phyloP scores from a whole-genome alignment of 306 rosid genomes.

The Malus fusca region DNA sequence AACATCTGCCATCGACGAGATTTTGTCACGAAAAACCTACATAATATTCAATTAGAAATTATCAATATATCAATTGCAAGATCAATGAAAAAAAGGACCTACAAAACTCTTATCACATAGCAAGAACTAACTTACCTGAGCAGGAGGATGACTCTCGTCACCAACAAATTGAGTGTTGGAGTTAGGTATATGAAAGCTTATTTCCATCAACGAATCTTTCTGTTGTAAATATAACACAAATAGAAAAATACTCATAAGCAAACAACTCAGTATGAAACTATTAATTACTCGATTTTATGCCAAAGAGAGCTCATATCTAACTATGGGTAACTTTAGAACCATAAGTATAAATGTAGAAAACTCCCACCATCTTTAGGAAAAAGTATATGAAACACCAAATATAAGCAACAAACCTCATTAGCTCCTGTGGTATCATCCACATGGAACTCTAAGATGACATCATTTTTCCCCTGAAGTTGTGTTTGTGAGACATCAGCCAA shows the following conservation, averaged over 20 bases:
- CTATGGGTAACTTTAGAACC: not conserved
- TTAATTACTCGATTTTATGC: no score
- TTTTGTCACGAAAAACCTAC: conserved; percentile 92
- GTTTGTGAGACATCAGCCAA: conserved; percentile 95
- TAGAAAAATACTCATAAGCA: conserved; percentile 1
- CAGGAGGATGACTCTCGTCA: conserved; percentile 87
- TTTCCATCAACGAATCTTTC: conserved; percentile 99
- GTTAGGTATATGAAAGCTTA: conserved; percentile 93
- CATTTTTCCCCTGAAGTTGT: conserved; percentile 92
- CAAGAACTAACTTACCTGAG: conserved; percentile 59
- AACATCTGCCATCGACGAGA: conserved; percentile 92
- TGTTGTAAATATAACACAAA: conserved; percentile 23
- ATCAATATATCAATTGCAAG: conserved; percentile 14
- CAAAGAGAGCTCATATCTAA: not conserved
- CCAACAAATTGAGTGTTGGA: conserved; percentile 96
- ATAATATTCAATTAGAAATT: conserved; percentile 9
- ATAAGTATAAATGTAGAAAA: not conserved
- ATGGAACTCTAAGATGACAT: conserved; percentile 86
- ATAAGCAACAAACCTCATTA: conserved; percentile 57
- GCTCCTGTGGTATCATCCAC: conserved; percentile 99
- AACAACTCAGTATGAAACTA: not conserved
- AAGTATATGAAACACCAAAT: not conserved
- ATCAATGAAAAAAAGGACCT: not conserved
- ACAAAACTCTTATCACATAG: not conserved
- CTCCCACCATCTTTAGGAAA: not conserved